A percentile compares a stretch with the other conserved stretches of the same genome.
Conservation (phyloP, 345 rosid species). For the Rhodomyrtus tomentosa region DNA sequence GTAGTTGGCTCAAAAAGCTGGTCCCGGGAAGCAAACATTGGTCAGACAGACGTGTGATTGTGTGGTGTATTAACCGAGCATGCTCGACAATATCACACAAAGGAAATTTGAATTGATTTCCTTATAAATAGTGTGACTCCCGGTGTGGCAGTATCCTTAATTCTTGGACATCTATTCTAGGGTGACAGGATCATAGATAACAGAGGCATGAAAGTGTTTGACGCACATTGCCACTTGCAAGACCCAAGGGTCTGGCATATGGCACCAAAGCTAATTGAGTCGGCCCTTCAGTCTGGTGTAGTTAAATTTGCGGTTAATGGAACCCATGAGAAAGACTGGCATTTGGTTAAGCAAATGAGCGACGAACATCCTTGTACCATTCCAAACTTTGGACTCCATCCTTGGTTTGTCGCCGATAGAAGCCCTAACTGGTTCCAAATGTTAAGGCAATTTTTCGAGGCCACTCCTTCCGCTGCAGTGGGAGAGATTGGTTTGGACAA, state of each 20-base stretch:
- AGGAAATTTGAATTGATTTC: not conserved
- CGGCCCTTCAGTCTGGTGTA: slow-evolving; percentile 48
- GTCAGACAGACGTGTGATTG: not conserved
- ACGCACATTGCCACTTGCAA: slow-evolving; percentile 95
- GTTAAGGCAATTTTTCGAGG: slow-evolving; percentile 51
- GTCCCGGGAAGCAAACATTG: not conserved
- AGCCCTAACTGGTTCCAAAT: slow-evolving; percentile 63
- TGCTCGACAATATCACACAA: not conserved
- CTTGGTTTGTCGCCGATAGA: slow-evolving; percentile 75
- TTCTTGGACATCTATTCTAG: not conserved
- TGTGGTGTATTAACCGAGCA: not conserved
- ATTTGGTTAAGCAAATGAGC: slow-evolving; percentile 64
- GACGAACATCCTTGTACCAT: slow-evolving; percentile 47
- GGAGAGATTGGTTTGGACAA: slow-evolving; percentile 98
- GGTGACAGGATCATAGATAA: not conserved
- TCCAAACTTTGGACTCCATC: slow-evolving; percentile 94
- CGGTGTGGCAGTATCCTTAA: not conserved
- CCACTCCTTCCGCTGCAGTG: slow-evolving; percentile 79
- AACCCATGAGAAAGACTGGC: slow-evolving; percentile 84
- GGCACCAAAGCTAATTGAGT: slow-evolving; percentile 51
- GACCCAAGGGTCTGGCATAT: slow-evolving; percentile 67
- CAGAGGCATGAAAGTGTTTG: slow-evolving; percentile 54
- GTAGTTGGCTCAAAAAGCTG: not conserved
- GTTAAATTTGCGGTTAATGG: slow-evolving; percentile 77
- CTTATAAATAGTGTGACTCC: not conserved